Evolutionary conservation across 768 basidiomycete species (phyloP).

Genomic region (Leccinum obscurum): DNA sequence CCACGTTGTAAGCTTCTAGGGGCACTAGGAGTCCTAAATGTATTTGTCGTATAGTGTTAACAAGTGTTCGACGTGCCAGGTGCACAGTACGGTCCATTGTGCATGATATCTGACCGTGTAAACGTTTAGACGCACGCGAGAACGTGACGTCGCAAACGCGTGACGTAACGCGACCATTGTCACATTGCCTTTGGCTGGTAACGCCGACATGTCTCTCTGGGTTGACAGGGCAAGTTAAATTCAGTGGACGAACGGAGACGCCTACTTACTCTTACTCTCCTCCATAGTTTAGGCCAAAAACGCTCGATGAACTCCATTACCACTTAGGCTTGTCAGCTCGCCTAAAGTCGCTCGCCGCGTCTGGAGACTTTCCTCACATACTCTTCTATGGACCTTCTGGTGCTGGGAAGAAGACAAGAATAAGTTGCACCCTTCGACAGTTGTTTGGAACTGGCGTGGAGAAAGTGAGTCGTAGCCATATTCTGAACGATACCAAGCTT

Average conservation of each 20-base stretch:
- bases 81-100: no score
- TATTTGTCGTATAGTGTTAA: no score
- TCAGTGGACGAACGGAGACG: neutral
- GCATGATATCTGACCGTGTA: no score
- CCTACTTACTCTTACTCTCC: slow-evolving; percentile 3
- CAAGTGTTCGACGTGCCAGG: no score
- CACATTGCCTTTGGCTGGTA: neutral
- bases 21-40: no score
- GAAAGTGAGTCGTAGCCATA: slow-evolving; percentile 57
- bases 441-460: slow-evolving; percentile 91
- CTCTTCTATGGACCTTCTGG: slow-evolving; percentile 97
- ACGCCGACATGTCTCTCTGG: slow-evolving; percentile 60
- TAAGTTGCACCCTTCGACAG: slow-evolving; percentile 84
- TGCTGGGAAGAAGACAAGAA: slow-evolving; percentile 97
- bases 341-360: slow-evolving; percentile 76
- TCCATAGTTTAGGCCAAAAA: slow-evolving; percentile 79
- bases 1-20: no score
- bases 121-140: neutral
- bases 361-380: slow-evolving; percentile 96
- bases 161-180: slow-evolving; percentile 31
- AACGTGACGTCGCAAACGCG: slow-evolving; percentile 29
- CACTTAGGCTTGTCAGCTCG: slow-evolving; percentile 79
- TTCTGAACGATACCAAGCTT: neutral
- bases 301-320: slow-evolving; percentile 86
- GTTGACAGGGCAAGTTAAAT: slow-evolving; percentile 46